Evolutionary conservation across 768 basidiomycete genomes (phyloP).

Genomic region (Tylopilus vinaceipallidus): DNA sequence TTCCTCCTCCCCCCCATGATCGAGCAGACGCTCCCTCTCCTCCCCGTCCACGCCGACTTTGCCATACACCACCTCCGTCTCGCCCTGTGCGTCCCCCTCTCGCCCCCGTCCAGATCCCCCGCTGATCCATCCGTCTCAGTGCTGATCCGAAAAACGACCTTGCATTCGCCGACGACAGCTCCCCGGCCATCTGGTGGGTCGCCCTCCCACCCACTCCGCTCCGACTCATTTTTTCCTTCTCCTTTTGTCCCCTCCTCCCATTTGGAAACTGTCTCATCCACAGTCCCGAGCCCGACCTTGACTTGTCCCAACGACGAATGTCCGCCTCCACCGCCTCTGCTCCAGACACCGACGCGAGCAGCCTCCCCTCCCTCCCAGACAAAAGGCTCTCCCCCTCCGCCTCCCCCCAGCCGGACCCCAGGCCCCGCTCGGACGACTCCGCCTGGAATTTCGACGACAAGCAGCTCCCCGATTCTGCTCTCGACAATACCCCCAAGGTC

Average conservation of each 20-base stretch:
- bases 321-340: slow-evolving; percentile 71
- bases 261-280: slow-evolving; percentile 12
- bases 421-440: slow-evolving; percentile 35
- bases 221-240: slow-evolving; percentile 18
- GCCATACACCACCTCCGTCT: slow-evolving; percentile 63
- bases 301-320: slow-evolving; percentile 66
- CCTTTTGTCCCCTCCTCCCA: slow-evolving; percentile 8
- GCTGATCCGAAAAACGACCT: slow-evolving; percentile 43
- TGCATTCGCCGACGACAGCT: slow-evolving; percentile 43
- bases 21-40: slow-evolving; percentile 49
- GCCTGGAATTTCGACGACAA: slow-evolving; percentile 37
- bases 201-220: slow-evolving; percentile 11
- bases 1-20: slow-evolving; percentile 45
- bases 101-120: neutral
- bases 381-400: slow-evolving; percentile 59
- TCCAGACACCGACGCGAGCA: slow-evolving; percentile 58
- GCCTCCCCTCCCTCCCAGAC: slow-evolving; percentile 55
- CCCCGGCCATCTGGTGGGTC: slow-evolving; percentile 48
- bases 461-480: slow-evolving; percentile 38
- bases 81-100: slow-evolving; percentile 46
- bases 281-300: slow-evolving; percentile 48
- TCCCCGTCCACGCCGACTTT: slow-evolving; percentile 57
- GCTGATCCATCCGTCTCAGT: slow-evolving; percentile 22
- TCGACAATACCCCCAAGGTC: slow-evolving; percentile 49
- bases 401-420: slow-evolving; percentile 47